Evolutionary conservation across 2,329 filamentous ascomycete genomes (phyloP).

Genomic region (Colletotrichum incanum): DNA sequence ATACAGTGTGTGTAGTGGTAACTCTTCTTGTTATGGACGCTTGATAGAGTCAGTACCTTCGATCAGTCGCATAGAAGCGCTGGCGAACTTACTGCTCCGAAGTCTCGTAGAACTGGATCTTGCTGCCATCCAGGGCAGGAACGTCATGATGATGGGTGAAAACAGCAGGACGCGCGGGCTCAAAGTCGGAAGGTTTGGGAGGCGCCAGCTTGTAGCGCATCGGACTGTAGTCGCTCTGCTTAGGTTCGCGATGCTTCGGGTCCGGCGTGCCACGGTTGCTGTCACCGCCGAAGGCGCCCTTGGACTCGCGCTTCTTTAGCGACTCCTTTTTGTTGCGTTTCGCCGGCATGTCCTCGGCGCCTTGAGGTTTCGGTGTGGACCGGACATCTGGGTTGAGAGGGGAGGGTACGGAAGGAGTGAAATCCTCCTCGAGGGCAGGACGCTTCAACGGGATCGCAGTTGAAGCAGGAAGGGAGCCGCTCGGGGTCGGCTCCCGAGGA

Average conservation of each 20-base stretch:
- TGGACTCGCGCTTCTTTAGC: conserved; percentile 78
- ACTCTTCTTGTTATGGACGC: conserved; percentile 77
- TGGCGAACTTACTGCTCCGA: conserved; percentile 72
- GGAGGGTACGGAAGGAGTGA: conserved; percentile 80
- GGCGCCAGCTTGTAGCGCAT: conserved; percentile 76
- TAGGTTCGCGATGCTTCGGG: conserved; percentile 58
- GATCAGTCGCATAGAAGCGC: background rate
- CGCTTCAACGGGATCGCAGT: conserved; percentile 76
- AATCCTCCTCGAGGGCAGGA: conserved; percentile 74
- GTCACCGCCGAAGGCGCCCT: conserved; percentile 62
- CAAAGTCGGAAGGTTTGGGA: conserved; percentile 74
- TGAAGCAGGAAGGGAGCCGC: conserved; percentile 55
- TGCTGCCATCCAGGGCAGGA: conserved; percentile 63
- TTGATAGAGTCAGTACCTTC: conserved; percentile 47
- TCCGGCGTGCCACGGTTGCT: conserved; percentile 72
- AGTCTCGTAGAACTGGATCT: conserved; percentile 73
- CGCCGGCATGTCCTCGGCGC: conserved; percentile 53
- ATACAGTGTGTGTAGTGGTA: conserved; percentile 95
- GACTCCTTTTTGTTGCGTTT: conserved; percentile 75
- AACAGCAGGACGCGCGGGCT: conserved; percentile 70
- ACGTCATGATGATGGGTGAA: conserved; percentile 71
- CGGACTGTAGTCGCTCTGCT: conserved; percentile 65
- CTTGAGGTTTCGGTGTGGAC: conserved; percentile 52
- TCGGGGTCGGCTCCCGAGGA: conserved; percentile 60
- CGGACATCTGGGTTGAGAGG: conserved; percentile 80